Conservation (phyloP, 2,329 filamentous ascomycete species). For the Cladophialophora carrionii region DNA sequence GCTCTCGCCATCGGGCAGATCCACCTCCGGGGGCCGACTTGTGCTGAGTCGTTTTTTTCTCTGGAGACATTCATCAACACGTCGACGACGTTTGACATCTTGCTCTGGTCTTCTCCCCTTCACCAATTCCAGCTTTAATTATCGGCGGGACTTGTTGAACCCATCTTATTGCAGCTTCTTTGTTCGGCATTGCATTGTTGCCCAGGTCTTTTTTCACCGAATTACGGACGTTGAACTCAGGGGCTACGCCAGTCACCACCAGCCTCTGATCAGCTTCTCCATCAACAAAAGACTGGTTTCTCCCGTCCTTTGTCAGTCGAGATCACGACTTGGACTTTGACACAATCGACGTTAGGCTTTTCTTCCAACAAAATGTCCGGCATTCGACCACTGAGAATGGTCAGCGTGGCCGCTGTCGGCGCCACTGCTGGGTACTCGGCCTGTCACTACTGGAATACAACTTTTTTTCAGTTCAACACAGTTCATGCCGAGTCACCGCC, state of each 20-base stretch:
- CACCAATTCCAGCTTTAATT: background rate
- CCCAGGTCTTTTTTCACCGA: background rate
- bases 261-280: background rate
- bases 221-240: constrained; percentile 1
- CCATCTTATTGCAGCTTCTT: background rate
- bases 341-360: background rate
- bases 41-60: constrained; percentile 10
- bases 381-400: constrained; percentile 27
- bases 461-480: constrained; percentile 29
- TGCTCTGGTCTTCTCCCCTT: background rate
- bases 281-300: constrained; percentile 3
- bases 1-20: background rate
- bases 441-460: constrained; percentile 32
- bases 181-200: background rate
- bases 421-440: constrained; percentile 31
- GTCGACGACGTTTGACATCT: constrained; percentile 1
- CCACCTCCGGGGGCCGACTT: background rate
- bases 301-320: background rate
- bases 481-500: constrained; percentile 38
- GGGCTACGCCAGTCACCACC: background rate
- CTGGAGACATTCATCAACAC: background rate
- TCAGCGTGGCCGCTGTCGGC: constrained; percentile 24
- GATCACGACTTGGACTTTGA: background rate
- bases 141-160: background rate
- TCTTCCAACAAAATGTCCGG: constrained; percentile 22